Conservation (phyloP, 1,139 yeast genomes). For the Yamadazyma sp. region DNA sequence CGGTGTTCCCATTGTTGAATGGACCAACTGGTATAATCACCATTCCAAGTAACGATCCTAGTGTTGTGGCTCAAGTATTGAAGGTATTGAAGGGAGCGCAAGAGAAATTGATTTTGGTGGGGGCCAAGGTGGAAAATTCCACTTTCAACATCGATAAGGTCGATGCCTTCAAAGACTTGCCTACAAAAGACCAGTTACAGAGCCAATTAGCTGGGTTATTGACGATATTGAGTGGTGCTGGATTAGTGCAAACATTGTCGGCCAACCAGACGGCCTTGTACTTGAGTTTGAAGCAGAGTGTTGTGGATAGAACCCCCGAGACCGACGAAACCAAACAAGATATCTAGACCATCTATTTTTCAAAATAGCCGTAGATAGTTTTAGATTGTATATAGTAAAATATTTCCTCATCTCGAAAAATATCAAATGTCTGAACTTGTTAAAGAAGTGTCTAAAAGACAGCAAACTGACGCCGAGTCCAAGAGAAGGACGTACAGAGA, state of each 20-base stretch:
- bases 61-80: slow-evolving; percentile 57
- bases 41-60: slow-evolving; percentile 70
- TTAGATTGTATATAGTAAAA: slow-evolving; percentile 2
- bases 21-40: slow-evolving; percentile 90
- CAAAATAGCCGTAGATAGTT: not conserved
- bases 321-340: too few species aligned
- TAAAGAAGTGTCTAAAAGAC: slow-evolving; percentile 27
- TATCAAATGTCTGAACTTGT: slow-evolving; percentile 11
- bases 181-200: slow-evolving; percentile 69
- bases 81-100: slow-evolving; percentile 61
- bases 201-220: slow-evolving; percentile 84
- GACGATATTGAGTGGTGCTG: slow-evolving; percentile 84
- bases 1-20: slow-evolving; percentile 62
- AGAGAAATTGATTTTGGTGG: slow-evolving; percentile 77
- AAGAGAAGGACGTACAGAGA: slow-evolving; percentile 43
- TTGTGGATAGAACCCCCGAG: slow-evolving; percentile 34
- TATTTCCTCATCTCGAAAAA: slow-evolving; percentile 4
- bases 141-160: slow-evolving; percentile 56
- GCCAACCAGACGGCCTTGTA: slow-evolving; percentile 65
- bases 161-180: slow-evolving; percentile 67
- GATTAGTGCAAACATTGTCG: slow-evolving; percentile 79
- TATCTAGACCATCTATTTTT: too few species aligned
- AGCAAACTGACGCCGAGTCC: slow-evolving; percentile 33
- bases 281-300: slow-evolving; percentile 68
- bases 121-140: slow-evolving; percentile 74